Evolutionary conservation across 1,284 basidiomycete species (phyloP).

Genomic region (Pseudomicrostroma phylloplanum): DNA sequence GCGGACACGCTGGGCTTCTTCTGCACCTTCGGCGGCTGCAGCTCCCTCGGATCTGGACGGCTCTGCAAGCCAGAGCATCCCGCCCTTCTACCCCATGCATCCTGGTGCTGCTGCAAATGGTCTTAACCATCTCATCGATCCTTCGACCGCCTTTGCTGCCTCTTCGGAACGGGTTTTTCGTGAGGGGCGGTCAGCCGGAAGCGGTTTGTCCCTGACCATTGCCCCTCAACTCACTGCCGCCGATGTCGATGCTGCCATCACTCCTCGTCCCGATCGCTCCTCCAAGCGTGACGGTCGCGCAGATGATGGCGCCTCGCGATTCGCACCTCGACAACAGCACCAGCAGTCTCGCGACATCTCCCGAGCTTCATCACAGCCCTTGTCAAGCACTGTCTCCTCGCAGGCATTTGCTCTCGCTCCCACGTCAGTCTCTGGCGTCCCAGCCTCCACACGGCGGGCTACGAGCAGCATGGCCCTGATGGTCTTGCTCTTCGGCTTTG

Average conservation of each 20-base stretch:
- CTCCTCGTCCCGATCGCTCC: slow-evolving; percentile 19
- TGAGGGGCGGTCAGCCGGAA: background rate
- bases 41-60: background rate
- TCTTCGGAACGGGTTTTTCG: slow-evolving; percentile 1
- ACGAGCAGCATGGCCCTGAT: slow-evolving; percentile 20
- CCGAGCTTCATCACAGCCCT: background rate
- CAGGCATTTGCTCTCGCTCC: background rate
- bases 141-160: background rate
- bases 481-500: slow-evolving; percentile 23
- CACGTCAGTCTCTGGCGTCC: background rate
- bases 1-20: background rate
- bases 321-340: background rate
- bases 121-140: background rate
- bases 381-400: background rate
- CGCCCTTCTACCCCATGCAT: background rate
- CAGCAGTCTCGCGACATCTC: background rate
- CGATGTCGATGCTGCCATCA: slow-evolving; percentile 20
- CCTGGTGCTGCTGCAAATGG: background rate
- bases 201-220: slow-evolving; percentile 6
- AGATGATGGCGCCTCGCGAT: background rate
- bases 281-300: background rate
- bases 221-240: slow-evolving; percentile 3
- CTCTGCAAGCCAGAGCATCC: background rate
- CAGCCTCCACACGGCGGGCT: background rate
- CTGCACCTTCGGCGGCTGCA: background rate